phyloP scores from a whole-genome alignment of 768 basidiomycete genomes.

The Rhodocollybia butyracea region DNA sequence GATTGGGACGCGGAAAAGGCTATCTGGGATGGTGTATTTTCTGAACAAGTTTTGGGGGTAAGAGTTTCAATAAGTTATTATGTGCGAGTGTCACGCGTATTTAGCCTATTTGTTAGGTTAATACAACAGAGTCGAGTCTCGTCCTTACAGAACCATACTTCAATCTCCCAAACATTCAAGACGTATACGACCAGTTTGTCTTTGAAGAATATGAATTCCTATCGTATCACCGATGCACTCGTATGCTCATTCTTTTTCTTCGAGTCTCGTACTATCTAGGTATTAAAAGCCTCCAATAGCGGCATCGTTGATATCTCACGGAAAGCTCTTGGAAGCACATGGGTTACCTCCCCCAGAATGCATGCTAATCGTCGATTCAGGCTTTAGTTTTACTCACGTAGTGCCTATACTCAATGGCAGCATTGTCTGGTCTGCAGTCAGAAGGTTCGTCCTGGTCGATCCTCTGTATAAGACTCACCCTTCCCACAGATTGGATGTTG shows the following conservation, averaged over 20 bases:
- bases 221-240: constrained; percentile 75
- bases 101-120: constrained; percentile 44
- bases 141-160: constrained; percentile 93
- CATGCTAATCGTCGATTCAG: constrained; percentile 79
- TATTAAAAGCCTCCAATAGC: constrained; percentile 43
- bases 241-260: constrained; percentile 44
- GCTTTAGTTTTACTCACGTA: constrained; percentile 93
- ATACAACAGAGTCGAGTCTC: constrained; percentile 69
- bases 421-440: constrained; percentile 78
- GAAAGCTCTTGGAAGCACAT: constrained; percentile 57
- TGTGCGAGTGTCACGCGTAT: too few species aligned
- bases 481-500: constrained; percentile 77
- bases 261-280: not conserved
- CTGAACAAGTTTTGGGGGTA: constrained; percentile 65
- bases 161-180: constrained; percentile 89
- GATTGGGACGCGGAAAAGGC: constrained; percentile 97
- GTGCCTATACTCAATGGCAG: constrained; percentile 76
- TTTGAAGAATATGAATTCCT: constrained; percentile 96
- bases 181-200: constrained; percentile 90
- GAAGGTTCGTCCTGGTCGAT: constrained; percentile 43
- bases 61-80: constrained; percentile 12
- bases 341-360: constrained; percentile 67
- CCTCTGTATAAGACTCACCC: constrained; percentile 13
- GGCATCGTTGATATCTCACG: constrained; percentile 75
- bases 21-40: constrained; percentile 90